Evolutionary conservation across 441 rosid genomes (phyloP).

Genomic region (Populus trichocarpa): DNA sequence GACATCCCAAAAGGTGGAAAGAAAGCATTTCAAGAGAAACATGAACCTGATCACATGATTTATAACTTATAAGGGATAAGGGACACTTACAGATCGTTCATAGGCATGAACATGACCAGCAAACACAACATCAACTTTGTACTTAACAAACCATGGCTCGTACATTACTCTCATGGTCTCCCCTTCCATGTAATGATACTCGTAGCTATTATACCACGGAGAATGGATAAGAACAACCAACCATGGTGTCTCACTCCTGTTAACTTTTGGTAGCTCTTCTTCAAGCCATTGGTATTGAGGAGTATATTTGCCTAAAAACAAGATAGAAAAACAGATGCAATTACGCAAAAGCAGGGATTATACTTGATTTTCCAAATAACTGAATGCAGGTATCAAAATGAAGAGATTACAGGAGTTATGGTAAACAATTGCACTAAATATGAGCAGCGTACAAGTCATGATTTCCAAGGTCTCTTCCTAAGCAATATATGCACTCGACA

Average conservation of each 20-base stretch:
- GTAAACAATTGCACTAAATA: background rate
- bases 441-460: background rate
- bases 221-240: constrained; percentile 74
- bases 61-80: background rate
- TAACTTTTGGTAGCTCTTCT: constrained; percentile 72
- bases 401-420: background rate
- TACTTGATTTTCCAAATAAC: background rate
- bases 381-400: background rate
- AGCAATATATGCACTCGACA: background rate
- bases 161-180: constrained; percentile 95
- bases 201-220: constrained; percentile 90
- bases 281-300: constrained; percentile 80
- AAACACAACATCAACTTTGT: constrained; percentile 83
- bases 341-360: background rate
- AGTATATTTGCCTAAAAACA: constrained; percentile 57
- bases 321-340: background rate
- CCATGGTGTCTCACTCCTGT: constrained; percentile 86
- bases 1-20: background rate
- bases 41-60: background rate
- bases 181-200: constrained; percentile 90
- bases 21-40: background rate
- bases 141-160: constrained; percentile 67
- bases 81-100: constrained; percentile 77
- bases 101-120: constrained; percentile 94
- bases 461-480: background rate